Conservation (phyloP, 2,329 filamentous ascomycete species). For the Colletotrichum lentis region DNA sequence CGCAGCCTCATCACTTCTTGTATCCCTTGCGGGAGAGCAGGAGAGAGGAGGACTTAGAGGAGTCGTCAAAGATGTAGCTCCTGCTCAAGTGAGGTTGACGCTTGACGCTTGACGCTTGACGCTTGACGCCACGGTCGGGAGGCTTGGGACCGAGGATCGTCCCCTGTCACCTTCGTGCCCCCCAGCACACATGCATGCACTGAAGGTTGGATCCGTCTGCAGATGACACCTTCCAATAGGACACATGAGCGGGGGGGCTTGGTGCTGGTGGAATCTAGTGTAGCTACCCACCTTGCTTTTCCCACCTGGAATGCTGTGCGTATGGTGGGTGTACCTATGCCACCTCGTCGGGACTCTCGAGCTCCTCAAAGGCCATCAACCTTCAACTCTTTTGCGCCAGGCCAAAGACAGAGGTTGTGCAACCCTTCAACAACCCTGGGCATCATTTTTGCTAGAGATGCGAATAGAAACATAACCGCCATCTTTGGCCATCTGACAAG, state of each 20-base stretch:
- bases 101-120: not conserved
- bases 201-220: constrained; percentile 37
- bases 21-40: too few relatives aligned
- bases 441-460: constrained; percentile 32
- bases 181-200: constrained; percentile 36
- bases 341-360: constrained; percentile 7
- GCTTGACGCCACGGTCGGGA: too few relatives aligned
- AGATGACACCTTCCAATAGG: constrained; percentile 38
- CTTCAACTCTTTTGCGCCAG: constrained; percentile 13
- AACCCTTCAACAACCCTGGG: constrained; percentile 13
- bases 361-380: constrained; percentile 25
- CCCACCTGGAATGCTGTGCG: constrained; percentile 9
- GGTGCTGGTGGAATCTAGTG: too few relatives aligned
- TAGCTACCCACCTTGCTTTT: not conserved
- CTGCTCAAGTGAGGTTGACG: not conserved
- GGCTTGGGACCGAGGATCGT: not conserved
- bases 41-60: too few relatives aligned
- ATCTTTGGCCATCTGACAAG: constrained; percentile 29
- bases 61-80: not conserved
- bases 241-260: constrained; percentile 27
- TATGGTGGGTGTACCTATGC: constrained; percentile 19
- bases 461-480: constrained; percentile 33
- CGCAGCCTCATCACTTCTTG: too few relatives aligned
- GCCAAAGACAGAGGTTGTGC: constrained; percentile 13
- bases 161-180: constrained; percentile 23